Base-by-base conservation (phyloP, 139 green algal species). In the Ettlia oleoabundans region DNA sequence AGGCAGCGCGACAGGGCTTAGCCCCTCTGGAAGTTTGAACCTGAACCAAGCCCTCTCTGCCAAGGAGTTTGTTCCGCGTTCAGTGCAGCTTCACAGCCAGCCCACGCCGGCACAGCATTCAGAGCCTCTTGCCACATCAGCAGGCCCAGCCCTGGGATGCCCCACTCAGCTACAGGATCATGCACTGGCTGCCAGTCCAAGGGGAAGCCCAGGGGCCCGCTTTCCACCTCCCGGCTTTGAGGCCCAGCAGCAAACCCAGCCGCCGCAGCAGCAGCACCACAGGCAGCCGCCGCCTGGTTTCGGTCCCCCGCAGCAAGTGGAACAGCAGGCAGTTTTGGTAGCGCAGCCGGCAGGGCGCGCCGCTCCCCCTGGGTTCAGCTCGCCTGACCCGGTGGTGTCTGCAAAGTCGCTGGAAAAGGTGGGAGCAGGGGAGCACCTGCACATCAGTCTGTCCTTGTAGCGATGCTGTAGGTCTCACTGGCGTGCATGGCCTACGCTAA, bases 41-140 rank as follows among this genome's bases (percentile, higher is more conserved):
- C 65, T 33, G 65, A 8, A 43, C 28, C 65, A 33, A 4, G 35
- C 21, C 6, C 10, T 19, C 33, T 10, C 1, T 10, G 24, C 26
- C 41, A 24, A 58, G 40, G 75, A 58, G 28, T 81, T 81, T 42
- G 58, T 81, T 33, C 75, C 75, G 6, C 38, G 75, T 2, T n/a
- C 61, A 2, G 40, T 72, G 61, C 75, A 81, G 75, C 75, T 61
- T 43, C 63, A 58, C 38, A 58, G 38, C 5, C 66, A 74, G 66
- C 66, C 37, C 4, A 22, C 66, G 2, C n/a, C 63, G 24, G n/a
- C 28, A 42, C 37, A 32, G 18, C 65, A 72, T 21, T 18, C 63
- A 74, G 66, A 35, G 41, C n/a, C n/a, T n/a, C n/a, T n/a, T n/a
- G n/a, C n/a, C n/a, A n/a, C n/a, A n/a, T n/a, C n/a, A n/a, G n/a